phyloP scores from a whole-genome alignment of 495 filamentous ascomycete species.

The Penicillium flavigenum region DNA sequence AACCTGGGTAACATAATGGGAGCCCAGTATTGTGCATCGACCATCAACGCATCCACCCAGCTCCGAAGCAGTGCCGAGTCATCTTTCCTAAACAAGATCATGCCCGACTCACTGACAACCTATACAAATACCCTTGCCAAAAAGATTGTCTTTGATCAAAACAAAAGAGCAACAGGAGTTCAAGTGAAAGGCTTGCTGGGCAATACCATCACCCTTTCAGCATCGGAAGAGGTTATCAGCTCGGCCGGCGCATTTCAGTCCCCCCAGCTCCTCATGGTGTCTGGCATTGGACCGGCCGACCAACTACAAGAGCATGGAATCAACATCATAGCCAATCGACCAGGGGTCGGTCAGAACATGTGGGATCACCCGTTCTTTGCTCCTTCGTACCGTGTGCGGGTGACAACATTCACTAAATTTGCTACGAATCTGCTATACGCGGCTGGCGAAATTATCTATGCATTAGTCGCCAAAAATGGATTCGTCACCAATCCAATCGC shows the following conservation, averaged over 20 bases:
- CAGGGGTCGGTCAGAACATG: constrained; percentile 52
- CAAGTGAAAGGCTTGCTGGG: constrained; percentile 23
- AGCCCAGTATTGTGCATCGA: constrained; percentile 38
- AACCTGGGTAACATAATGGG: constrained; percentile 44
- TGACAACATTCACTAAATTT: constrained; percentile 25
- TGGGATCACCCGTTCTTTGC: constrained; percentile 40
- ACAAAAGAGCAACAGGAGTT: constrained; percentile 12
- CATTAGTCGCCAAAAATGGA: constrained; percentile 23
- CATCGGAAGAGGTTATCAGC: constrained; percentile 48
- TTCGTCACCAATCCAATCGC: constrained; percentile 36
- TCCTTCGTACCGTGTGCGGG: constrained; percentile 21
- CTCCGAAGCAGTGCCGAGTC: constrained; percentile 40
- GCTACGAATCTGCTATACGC: constrained; percentile 16
- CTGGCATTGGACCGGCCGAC: constrained; percentile 43
- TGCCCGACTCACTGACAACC: background rate
- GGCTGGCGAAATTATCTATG: constrained; percentile 13
- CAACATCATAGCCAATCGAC: constrained; percentile 36
- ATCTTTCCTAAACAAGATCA: constrained; percentile 31
- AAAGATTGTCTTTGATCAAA: constrained; percentile 5
- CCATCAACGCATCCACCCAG: constrained; percentile 35
- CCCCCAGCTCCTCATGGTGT: constrained; percentile 50
- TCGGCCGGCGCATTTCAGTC: constrained; percentile 28
- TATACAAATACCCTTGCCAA: constrained; percentile 5
- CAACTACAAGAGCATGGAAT: constrained; percentile 38
- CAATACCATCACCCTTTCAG: constrained; percentile 32